phyloP scores from a whole-genome alignment of 2,329 filamentous ascomycete genomes.

The Sclerotinia borealis region DNA sequence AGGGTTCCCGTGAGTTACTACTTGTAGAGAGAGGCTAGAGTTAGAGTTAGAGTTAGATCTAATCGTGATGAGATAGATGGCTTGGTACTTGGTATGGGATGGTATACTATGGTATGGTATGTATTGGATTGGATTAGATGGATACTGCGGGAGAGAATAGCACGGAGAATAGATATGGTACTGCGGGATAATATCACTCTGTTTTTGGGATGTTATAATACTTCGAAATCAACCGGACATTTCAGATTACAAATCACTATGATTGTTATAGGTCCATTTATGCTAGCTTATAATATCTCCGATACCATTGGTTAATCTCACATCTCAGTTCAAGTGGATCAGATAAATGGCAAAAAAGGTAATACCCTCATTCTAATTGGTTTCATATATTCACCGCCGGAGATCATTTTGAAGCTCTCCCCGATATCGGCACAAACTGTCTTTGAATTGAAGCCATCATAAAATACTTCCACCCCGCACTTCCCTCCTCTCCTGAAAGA shows the following conservation, averaged over 20 bases:
- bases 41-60: no score
- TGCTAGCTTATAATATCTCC: not conserved
- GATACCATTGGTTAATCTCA: not conserved
- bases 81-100: no score
- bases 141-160: no score
- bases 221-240: not conserved
- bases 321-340: not conserved
- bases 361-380: not conserved
- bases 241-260: not conserved
- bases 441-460: conserved; percentile 13
- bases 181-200: no score
- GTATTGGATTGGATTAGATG: no score
- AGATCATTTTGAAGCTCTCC: not conserved
- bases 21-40: no score
- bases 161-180: no score
- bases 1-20: no score
- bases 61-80: no score
- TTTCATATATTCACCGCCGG: not conserved
- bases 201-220: no score
- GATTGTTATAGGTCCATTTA: not conserved
- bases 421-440: conserved; percentile 12
- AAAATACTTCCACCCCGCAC: conserved; percentile 9
- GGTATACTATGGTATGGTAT: no score
- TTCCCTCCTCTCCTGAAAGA: not conserved
- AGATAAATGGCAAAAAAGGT: not conserved